phyloP scores from a whole-genome alignment of 768 basidiomycete genomes.

The Porpolomopsis calyptriformis region DNA sequence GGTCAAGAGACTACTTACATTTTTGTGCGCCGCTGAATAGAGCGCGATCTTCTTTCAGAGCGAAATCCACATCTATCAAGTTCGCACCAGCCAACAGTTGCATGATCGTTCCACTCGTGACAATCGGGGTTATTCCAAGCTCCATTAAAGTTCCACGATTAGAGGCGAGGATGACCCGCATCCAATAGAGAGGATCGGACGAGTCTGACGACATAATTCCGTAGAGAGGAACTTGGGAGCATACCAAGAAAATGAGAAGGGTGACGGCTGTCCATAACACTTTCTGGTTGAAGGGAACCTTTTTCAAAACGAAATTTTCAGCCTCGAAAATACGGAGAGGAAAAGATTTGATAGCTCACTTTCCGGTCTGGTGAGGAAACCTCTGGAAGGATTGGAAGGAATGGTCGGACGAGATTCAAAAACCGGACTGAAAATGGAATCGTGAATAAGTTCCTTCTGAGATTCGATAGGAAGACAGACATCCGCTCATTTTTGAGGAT shows the following conservation, averaged over 20 bases:
- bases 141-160: slow-evolving; percentile 99
- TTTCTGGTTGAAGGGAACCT: slow-evolving; percentile 99
- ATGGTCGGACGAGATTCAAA: slow-evolving; percentile 94
- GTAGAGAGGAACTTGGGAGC: slow-evolving; percentile 97
- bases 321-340: slow-evolving; percentile 7
- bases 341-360: slow-evolving; percentile 32
- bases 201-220: slow-evolving; percentile 99
- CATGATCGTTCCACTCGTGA: slow-evolving; percentile 99
- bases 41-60: slow-evolving; percentile 92
- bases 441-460: slow-evolving; percentile 7
- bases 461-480: slow-evolving; percentile 33
- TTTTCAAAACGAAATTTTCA: slow-evolving; percentile 1
- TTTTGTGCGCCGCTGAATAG: slow-evolving; percentile 96
- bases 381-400: slow-evolving; percentile 93
- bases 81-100: slow-evolving; percentile 97
- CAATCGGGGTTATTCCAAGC: slow-evolving; percentile 93
- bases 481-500: slow-evolving; percentile 81
- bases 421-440: slow-evolving; percentile 62
- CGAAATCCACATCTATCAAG: slow-evolving; percentile 95
- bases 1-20: slow-evolving; percentile 42
- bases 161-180: slow-evolving; percentile 98
- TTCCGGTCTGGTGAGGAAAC: slow-evolving; percentile 97
- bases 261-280: slow-evolving; percentile 98
- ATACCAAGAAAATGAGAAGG: slow-evolving; percentile 98
- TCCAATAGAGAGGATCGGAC: slow-evolving; percentile 98